Evolutionary conservation across 2,329 filamentous ascomycete genomes (phyloP), one percentile per base, ranked within the genome.

Genomic region (Fusarium redolens): DNA sequence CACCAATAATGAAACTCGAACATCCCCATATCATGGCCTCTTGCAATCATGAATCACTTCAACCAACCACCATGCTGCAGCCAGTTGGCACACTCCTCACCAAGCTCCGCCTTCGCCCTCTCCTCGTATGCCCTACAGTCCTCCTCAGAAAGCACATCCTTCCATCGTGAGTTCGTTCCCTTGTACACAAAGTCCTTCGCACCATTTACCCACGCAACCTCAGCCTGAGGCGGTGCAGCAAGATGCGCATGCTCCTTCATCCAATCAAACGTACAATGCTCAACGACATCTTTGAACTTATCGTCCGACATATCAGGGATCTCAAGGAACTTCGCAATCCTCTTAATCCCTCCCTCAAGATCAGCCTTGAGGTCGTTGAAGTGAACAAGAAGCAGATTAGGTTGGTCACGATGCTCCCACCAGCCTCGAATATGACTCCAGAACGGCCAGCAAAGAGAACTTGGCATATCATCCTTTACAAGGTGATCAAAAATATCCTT

Each of bases 381-480:
- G 14, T 68, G 65, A 0, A 68, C 8, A 0, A 68, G 9, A n/a
- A 63, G 51, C 0, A 68, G 11, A 9, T 68, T 68, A 0, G 65
- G 64, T 4, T 68, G 48, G 1, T 68, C 15, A 0, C 64, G 37
- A 3, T 37, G 35, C 6, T 68, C 41, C 65, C 65, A 68, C 65
- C 65, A 68, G 6, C 56, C 43, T 10, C 65, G 64, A 1, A 68
- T 63, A 25, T 68, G 64, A 11, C 64, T 51, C 65, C 64, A 68
- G 43, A 68, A 68, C 0, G 65, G 65, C 65, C 65, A 68, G 8
- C 31, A 17, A 15, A 68, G 5, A 0, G 48, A 40, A 6, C 12
- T 44, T 2, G 64, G 65, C 17, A 15, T 63, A 11, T 68, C 65
- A 1, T 68, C 38, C 4, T 68, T 50, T 0, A 68, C 37, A 8